Base-by-base conservation (phyloP, 148 eudicot genomes). In the Chenopodium album region DNA sequence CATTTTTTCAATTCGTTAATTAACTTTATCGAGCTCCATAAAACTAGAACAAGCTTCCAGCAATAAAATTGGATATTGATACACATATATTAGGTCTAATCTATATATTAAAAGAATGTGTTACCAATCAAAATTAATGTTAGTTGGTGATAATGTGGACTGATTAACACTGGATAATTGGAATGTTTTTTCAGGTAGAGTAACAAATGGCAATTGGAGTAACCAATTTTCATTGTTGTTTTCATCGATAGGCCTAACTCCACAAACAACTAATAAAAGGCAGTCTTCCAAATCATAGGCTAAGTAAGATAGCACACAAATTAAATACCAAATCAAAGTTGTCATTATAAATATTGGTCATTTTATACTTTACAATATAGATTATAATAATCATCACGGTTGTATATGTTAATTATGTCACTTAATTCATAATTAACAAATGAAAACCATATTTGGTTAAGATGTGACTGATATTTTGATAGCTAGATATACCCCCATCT, bases 221-320 rank as follows among this genome's bases (percentile, higher is more conserved):
- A 4, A 32, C 44, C 37, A n/a, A 70, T 14, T 70, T 70, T 14
- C 41, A 50, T 41, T 6, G 22, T 31, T 29, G 41, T 56, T 46
- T 54, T 50, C 22, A 50, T 74, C n/a, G 34, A 74, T 74, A 28
- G 59, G 41, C 77, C 77, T 50, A 74, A 74, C 59, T n/a, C 62
- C 62, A 56, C 62, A 26, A 74, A 50, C 2, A n/a, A 74, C 29
- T 26, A 29, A 34, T 34, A 2, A 34, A 29, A 76, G 29, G 48
- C 10, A 17, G 17, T 9, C 23, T 76, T 76, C 78, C 68, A 76
- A 64, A 34, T 23, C 9, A 2, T 28, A 28, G n/a, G 37, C 20
- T 4, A 50, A 8, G 8, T 17, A 2, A 74, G 9, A 10, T 48
- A 74, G 5, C 22, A 23, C 59, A 23, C 76, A 5, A 31, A 74